Evolutionary conservation across 192 early-diverging fungal species (phyloP).

Genomic region (Coemansia sp.): DNA sequence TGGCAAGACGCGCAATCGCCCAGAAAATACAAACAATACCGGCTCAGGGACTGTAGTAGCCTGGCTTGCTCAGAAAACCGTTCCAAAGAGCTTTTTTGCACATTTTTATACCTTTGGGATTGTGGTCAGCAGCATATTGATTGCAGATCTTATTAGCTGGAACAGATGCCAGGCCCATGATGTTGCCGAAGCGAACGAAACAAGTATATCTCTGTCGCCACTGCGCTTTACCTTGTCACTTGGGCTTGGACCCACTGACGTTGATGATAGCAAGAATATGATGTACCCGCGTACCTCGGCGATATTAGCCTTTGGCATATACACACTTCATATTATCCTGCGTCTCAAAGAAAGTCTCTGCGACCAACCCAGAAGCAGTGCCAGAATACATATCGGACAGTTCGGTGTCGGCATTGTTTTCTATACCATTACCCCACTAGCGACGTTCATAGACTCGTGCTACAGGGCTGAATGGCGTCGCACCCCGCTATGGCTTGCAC

Average conservation of each 20-base stretch:
- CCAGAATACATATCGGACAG: slow-evolving; percentile 63
- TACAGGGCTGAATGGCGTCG: slow-evolving; percentile 6
- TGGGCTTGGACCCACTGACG: not conserved
- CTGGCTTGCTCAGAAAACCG: slow-evolving; percentile 21
- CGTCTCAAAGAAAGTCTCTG: slow-evolving; percentile 36
- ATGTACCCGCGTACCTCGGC: slow-evolving; percentile 2
- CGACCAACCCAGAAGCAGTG: slow-evolving; percentile 35
- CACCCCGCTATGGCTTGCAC: slow-evolving; percentile 9
- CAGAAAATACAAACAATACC: not conserved
- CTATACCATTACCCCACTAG: slow-evolving; percentile 56
- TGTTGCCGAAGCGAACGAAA: not conserved
- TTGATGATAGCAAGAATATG: not conserved
- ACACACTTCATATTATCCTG: slow-evolving; percentile 26
- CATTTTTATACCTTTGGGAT: slow-evolving; percentile 43
- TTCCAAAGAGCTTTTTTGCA: slow-evolving; percentile 36
- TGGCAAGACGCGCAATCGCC: slow-evolving; percentile 25
- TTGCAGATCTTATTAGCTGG: slow-evolving; percentile 20
- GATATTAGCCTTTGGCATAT: slow-evolving; percentile 26
- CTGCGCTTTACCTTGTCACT: slow-evolving; percentile 20
- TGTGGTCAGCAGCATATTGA: slow-evolving; percentile 13
- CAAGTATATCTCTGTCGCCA: not conserved
- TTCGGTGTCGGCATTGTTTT: slow-evolving; percentile 65
- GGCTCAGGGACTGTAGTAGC: not conserved
- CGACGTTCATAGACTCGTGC: slow-evolving; percentile 26
- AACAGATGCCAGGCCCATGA: not conserved